Percentiles rank a stretch among this genome's conserved stretches.
Evolutionary conservation across 192 early-diverging fungal species (phyloP).

Genomic region (Spizellomyces punctatus): DNA sequence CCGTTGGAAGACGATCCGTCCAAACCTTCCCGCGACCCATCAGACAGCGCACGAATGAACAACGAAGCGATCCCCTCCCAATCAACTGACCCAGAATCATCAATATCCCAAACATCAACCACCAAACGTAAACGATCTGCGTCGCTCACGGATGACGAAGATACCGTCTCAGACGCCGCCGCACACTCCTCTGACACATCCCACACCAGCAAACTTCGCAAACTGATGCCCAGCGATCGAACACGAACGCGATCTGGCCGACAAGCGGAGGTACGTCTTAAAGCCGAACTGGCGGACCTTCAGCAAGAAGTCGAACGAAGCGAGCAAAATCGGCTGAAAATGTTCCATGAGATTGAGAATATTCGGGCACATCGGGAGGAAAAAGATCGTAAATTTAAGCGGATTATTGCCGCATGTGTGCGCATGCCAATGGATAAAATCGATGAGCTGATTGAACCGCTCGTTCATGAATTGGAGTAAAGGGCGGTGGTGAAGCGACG

Average conservation of each 20-base stretch:
- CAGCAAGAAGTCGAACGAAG: not conserved
- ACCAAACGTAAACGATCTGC: not conserved
- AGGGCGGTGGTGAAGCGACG: not conserved
- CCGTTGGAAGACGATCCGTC: not conserved
- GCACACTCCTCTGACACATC: not conserved
- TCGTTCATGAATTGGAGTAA: slow-evolving; percentile 10
- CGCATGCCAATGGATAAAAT: not conserved
- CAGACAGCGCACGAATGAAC: not conserved
- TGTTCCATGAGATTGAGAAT: slow-evolving; percentile 3
- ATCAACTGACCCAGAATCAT: too few species aligned
- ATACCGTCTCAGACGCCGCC: not conserved
- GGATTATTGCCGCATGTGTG: slow-evolving; percentile 17
- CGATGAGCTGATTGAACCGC: slow-evolving; percentile 4
- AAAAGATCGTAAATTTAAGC: slow-evolving; percentile 26
- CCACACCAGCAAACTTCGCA: too few species aligned
- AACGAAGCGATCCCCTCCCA: not conserved
- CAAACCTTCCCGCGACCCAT: too few species aligned
- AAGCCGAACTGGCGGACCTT: slow-evolving; percentile 10
- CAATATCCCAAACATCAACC: too few species aligned
- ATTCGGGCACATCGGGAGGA: not conserved
- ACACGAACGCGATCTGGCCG: too few species aligned
- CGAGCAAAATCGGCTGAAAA: slow-evolving; percentile 4
- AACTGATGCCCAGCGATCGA: too few species aligned
- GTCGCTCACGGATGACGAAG: not conserved
- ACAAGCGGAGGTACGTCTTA: not conserved